Base-by-base conservation (phyloP, 139 green algal species). In the Volvox reticuliferus region DNA sequence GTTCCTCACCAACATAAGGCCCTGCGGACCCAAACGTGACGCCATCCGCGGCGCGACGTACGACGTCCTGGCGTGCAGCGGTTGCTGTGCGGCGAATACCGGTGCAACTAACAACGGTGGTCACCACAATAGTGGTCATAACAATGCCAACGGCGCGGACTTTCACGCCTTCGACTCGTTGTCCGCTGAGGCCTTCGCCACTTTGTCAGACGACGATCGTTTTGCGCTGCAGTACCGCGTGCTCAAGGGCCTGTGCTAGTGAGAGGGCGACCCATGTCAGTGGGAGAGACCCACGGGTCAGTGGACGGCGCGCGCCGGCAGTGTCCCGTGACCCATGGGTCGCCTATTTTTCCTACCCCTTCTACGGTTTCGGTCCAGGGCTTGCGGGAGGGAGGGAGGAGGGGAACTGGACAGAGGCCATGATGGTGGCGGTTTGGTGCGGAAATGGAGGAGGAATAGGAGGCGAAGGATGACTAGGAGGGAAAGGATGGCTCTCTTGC, bases 1-100 rank as follows among this genome's bases (percentile, higher is more conserved):
- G 1, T 90, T 93, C 73, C 81, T 98, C 37, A 99, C 97, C 12
- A 82, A 79, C 77, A 96, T 98, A 63, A 86, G 97, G 28, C 97
- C 97, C 17, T 99, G 97, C 81, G 97, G 97, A 0, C 97, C 97
- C 26, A 98, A 97, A 86, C 92, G 92, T 65, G 96, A 99, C 28
- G 95, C 97, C 21, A 96, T 99, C 65, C 90, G 96, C 0, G 96
- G 93, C 17, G 97, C 94, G 16, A 96, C 94, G 13, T 97, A 94
- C 73, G 96, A 98, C 79, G 62, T 98, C 21, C 90, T 97, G 78
- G 75, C 75, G 20, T 79, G 84, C 19, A 65, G 28, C 67, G 67
- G 22, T 68, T 35, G 1, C 83, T 63, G 22, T 35, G 50, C 81
- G 30, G 24, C 35, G 22, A 55, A 55, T 55, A 55, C 44, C 44